Base-by-base conservation (phyloP, 2,329 filamentous ascomycete genomes). In the Diaporthe citrichinensis region DNA sequence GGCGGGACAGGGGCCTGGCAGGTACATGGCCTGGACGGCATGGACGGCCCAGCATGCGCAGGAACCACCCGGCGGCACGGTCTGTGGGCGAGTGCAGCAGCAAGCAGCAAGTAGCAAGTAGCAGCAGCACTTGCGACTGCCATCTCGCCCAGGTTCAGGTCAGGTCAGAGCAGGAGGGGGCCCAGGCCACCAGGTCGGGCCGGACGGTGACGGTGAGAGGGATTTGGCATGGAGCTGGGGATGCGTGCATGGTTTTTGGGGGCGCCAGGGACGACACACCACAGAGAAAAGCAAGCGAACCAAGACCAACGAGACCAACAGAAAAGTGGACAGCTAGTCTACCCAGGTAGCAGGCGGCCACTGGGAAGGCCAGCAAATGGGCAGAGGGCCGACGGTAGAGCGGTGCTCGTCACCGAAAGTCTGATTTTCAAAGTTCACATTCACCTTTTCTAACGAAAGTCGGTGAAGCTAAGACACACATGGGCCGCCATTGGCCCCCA, bases 321-420 rank as follows among this genome's bases (percentile, higher is more conserved):
- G 20, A 72, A 72, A 72, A 62, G 71, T 62, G 71, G 71, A 44
- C 44, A 62, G 25, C 36, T 8, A 44, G 59, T 4, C 36, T 39
- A 39, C 10, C 36, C 23, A 44, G n/a, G n/a, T n/a, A 10, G 25
- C 36, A 25, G 14, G 59, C 36, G 39, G 59, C 59, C 51, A 55
- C 25, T 55, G 51, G 25, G 51, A 55, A 12, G 51, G 51, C 25
- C 51, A 28, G 25, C 44, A 28, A 12, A 61, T 36, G 57, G 20
- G 34, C 34, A 15, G 23, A n/a, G 57, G 31, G 10, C 28, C 55
- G 31, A 39, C 51, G 51, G 53, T 34, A 57, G 12, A 41, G 71
- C 71, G 44, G 57, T 53, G 44, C n/a, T 72, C 71, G 71, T 61
- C 44, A 62, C 71, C 71, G 71, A 72, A 62, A 72, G 71, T 72